Conservation (phyloP, 2,329 filamentous ascomycete species). For the Penicillium sp. region DNA sequence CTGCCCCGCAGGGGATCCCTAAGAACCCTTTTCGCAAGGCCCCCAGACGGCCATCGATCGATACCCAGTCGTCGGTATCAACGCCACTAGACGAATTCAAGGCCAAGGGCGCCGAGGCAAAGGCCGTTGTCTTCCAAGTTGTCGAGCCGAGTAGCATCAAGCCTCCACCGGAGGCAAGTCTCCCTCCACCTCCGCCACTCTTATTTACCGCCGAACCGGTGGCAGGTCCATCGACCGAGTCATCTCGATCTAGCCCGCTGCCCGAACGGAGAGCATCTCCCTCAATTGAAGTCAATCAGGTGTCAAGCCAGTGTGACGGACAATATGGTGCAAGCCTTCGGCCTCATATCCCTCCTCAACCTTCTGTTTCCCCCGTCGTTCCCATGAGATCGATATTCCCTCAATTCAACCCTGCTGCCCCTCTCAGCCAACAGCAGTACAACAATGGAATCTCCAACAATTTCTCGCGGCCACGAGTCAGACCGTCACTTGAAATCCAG, state of each 20-base stretch:
- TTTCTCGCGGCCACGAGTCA: conserved; percentile 23
- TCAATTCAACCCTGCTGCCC: conserved; percentile 45
- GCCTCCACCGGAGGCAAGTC: conserved; percentile 30
- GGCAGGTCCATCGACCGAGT: conserved; percentile 22
- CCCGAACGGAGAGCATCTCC: not conserved
- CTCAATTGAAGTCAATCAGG: not conserved
- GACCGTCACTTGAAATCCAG: conserved; percentile 36
- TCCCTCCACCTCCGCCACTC: conserved; percentile 25
- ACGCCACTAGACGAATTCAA: conserved; percentile 38
- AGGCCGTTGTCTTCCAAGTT: conserved; percentile 45
- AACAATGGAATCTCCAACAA: conserved; percentile 33
- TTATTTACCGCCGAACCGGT: conserved; percentile 20
- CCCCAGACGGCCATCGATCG: conserved; percentile 29
- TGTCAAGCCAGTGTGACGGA: not conserved
- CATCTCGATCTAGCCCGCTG: conserved; percentile 17
- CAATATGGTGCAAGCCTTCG: not conserved
- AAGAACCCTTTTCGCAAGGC: conserved; percentile 43
- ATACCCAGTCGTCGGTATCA: conserved; percentile 30
- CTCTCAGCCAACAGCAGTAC: conserved; percentile 44
- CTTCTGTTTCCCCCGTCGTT: conserved; percentile 35
- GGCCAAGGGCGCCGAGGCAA: conserved; percentile 35
- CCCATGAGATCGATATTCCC: conserved; percentile 54
- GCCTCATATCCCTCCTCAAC: not conserved
- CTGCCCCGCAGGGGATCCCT: conserved; percentile 32
- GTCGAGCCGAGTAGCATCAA: conserved; percentile 40